Conservation (phyloP, 2,329 filamentous ascomycete species). For the Xylariaceae sp. region DNA sequence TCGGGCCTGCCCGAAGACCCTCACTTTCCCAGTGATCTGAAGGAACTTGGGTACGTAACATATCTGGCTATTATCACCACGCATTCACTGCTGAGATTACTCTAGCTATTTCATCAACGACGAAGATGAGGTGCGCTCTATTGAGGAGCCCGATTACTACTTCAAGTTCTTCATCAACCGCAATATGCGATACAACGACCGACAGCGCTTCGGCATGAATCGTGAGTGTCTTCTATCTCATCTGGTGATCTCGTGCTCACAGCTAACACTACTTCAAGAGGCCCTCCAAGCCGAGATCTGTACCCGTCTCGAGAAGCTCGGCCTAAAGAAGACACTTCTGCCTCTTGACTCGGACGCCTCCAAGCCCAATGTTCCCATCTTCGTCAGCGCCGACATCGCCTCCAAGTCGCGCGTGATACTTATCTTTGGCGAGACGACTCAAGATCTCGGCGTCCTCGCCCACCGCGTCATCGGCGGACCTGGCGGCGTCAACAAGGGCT, state of each 20-base stretch:
- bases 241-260: neutral
- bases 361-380: slow-evolving; percentile 63
- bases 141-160: slow-evolving; percentile 61
- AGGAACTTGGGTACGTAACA: slow-evolving; percentile 63
- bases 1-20: slow-evolving; percentile 67
- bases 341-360: slow-evolving; percentile 36
- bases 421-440: slow-evolving; percentile 65
- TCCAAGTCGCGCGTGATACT: slow-evolving; percentile 62
- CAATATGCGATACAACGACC: slow-evolving; percentile 72
- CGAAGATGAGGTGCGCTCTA: slow-evolving; percentile 68
- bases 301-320: slow-evolving; percentile 56
- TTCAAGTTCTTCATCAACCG: slow-evolving; percentile 72
- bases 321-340: slow-evolving; percentile 57
- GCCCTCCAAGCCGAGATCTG: slow-evolving; percentile 59
- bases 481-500: slow-evolving; percentile 68
- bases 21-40: slow-evolving; percentile 60
- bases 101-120: slow-evolving; percentile 74
- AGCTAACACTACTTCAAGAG: slow-evolving; percentile 35
- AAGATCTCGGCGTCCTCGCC: slow-evolving; percentile 72
- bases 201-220: slow-evolving; percentile 71
- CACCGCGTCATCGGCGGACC: slow-evolving; percentile 60
- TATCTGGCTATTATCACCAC: neutral
- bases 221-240: slow-evolving; percentile 39
- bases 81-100: too few species aligned
- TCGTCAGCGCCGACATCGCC: slow-evolving; percentile 51